phyloP scores from a whole-genome alignment of 371 early-diverging fungal genomes.

The Caulochytrium protostelioides region DNA sequence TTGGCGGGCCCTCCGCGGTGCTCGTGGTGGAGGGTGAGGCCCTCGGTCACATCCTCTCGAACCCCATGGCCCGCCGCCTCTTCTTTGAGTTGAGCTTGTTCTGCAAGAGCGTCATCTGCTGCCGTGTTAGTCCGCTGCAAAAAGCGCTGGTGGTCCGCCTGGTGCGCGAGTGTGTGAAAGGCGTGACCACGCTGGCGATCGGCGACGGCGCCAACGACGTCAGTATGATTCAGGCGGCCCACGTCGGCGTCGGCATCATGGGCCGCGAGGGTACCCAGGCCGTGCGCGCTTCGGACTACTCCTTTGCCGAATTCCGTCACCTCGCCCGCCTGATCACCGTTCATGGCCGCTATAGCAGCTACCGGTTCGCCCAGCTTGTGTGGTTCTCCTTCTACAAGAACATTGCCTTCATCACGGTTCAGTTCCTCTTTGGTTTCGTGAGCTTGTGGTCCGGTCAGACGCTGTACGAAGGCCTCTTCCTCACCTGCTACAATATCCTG shows the following conservation, averaged over 20 bases:
- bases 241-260: constrained; percentile 46
- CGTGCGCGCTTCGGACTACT: constrained; percentile 37
- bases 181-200: constrained; percentile 23
- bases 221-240: constrained; percentile 39
- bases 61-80: no score
- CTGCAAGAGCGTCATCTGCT: constrained; percentile 21
- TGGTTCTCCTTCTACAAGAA: constrained; percentile 31
- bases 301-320: constrained; percentile 32
- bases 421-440: constrained; percentile 20
- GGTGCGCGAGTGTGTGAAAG: constrained; percentile 12
- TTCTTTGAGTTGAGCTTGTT: constrained; percentile 8
- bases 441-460: constrained; percentile 15
- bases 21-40: no score
- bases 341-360: constrained; percentile 26
- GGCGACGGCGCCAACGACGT: constrained; percentile 59
- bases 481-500: constrained; percentile 22
- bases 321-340: constrained; percentile 21
- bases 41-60: no score
- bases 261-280: constrained; percentile 51
- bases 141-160: constrained; percentile 33
- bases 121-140: constrained; percentile 36
- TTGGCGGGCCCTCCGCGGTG: no score
- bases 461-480: constrained; percentile 22
- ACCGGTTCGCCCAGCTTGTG: constrained; percentile 15
- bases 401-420: constrained; percentile 17